These are phyloP conservation scores for Phaeosphaeriaceae sp. DNA, from an alignment of 2,329 filamentous ascomycete genomes.

Conservation along the genomic window DNA sequence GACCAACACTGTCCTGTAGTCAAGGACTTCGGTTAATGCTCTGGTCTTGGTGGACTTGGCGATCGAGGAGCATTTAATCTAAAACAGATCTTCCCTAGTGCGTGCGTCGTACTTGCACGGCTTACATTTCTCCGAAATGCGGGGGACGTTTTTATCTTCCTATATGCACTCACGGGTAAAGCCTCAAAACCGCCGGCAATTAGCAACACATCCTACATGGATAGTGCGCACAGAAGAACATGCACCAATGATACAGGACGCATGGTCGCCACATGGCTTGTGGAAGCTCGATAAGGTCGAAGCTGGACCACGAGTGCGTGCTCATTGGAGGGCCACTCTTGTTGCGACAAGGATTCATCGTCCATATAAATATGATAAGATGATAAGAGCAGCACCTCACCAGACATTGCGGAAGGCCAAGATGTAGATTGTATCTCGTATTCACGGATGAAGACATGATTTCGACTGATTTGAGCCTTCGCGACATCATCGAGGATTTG, in stretches of 20 bases:
- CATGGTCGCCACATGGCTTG: background rate
- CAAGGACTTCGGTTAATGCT: background rate
- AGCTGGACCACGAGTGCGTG: background rate
- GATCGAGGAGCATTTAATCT: background rate
- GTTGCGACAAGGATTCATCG: background rate
- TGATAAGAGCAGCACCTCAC: background rate
- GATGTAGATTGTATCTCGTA: background rate
- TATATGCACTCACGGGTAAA: background rate
- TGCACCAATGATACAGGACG: background rate
- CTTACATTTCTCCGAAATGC: background rate
- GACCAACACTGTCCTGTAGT: background rate
- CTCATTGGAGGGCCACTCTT: background rate
- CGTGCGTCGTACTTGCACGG: background rate
- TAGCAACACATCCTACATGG: background rate
- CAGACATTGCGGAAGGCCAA: background rate
- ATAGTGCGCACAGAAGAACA: background rate
- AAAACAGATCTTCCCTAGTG: background rate
- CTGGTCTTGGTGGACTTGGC: background rate
- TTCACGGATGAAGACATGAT: background rate
- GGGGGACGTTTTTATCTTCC: background rate
- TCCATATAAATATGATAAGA: background rate
- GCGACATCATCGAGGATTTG: background rate
- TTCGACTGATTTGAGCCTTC: background rate
- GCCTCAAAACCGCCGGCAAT: background rate
- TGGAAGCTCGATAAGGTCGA: background rate